These are phyloP conservation scores for Ophiostoma sp. DNA, from an alignment of 2,329 filamentous ascomycete species.

Conservation along the genomic window DNA sequence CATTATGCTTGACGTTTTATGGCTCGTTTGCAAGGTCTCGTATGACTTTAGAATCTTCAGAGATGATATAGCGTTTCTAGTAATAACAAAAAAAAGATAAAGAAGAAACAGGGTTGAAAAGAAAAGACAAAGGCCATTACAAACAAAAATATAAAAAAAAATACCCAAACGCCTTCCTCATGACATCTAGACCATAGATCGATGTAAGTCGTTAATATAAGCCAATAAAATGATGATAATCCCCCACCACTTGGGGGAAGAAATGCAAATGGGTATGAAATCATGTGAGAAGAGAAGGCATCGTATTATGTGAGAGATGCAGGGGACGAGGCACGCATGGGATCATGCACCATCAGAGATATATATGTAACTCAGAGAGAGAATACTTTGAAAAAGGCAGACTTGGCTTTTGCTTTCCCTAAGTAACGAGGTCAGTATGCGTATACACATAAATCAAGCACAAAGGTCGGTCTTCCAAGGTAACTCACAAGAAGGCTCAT, in stretches of 20 bases:
- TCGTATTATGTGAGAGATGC: background rate
- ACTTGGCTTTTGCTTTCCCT: conserved; percentile 16
- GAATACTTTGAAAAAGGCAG: background rate
- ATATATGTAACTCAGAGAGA: background rate
- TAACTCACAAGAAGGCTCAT: background rate
- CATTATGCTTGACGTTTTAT: no score
- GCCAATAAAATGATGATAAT: background rate
- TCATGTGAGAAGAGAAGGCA: background rate
- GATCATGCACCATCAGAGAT: background rate
- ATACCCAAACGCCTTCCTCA: background rate
- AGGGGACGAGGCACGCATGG: background rate
- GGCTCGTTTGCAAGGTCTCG: no score
- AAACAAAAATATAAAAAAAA: background rate
- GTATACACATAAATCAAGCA: background rate
- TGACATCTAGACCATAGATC: background rate
- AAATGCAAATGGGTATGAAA: conserved; percentile 15
- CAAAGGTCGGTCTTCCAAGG: background rate
- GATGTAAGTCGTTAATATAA: conserved; percentile 3
- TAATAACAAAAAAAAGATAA: background rate
- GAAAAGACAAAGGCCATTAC: background rate
- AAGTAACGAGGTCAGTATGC: background rate
- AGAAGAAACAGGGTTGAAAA: background rate
- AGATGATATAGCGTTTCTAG: background rate
- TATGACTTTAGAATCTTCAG: no score
- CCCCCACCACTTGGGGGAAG: background rate